Evolutionary conservation across 2,329 filamentous ascomycete genomes (phyloP).

Genomic region (Aspergillus clavatus): DNA sequence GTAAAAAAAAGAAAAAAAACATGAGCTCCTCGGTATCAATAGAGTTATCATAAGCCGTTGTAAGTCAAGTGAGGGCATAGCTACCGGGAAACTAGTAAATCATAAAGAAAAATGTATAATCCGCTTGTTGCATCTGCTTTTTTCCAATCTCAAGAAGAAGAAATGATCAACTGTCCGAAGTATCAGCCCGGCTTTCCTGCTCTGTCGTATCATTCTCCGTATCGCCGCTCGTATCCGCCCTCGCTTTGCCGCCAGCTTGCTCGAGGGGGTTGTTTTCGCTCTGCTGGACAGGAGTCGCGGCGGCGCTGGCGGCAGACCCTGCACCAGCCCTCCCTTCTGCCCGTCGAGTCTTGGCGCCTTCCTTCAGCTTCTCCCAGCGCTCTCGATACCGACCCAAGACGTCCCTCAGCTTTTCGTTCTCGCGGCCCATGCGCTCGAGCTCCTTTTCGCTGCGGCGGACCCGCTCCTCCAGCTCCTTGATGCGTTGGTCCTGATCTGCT

Average conservation of each 20-base stretch:
- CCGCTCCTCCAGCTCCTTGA: constrained; percentile 65
- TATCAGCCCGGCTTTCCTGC: not conserved
- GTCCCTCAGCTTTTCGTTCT: constrained; percentile 56
- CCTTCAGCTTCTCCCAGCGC: constrained; percentile 65
- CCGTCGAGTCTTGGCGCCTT: constrained; percentile 50
- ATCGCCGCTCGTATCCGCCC: not conserved
- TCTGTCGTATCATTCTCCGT: constrained; percentile 1
- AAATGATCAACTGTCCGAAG: not conserved
- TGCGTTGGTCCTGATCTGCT: constrained; percentile 47
- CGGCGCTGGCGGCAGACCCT: not conserved
- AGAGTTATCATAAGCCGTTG: too few relatives aligned
- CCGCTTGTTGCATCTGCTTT: too few relatives aligned
- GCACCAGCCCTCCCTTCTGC: constrained; percentile 21
- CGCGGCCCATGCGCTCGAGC: constrained; percentile 57
- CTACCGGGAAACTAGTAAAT: too few relatives aligned
- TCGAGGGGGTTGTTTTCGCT: not conserved
- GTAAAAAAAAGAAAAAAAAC: too few relatives aligned
- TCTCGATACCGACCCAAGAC: constrained; percentile 56
- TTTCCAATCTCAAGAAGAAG: too few relatives aligned
- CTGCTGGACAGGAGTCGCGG: not conserved
- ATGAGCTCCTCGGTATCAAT: too few relatives aligned
- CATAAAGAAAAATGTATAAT: too few relatives aligned
- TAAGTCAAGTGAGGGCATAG: too few relatives aligned
- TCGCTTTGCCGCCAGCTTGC: constrained; percentile 1
- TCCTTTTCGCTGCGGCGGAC: constrained; percentile 55